Conservation (phyloP, 352 stramenopile species). For the Globisporangium echinulatum region DNA sequence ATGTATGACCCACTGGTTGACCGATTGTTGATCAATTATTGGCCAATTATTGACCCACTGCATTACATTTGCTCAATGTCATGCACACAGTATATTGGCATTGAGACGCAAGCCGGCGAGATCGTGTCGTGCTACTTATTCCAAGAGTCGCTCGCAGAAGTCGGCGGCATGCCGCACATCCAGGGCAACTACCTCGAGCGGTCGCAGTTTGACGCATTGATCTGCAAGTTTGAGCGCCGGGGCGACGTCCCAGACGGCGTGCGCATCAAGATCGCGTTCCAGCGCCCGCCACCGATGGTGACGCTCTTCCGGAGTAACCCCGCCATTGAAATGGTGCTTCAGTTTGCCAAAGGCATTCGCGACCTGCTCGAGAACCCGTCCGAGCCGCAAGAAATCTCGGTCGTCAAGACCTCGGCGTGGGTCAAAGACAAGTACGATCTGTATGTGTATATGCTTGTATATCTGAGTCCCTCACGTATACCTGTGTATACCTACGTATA, state of each 20-base stretch:
- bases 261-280: conserved; percentile 81
- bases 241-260: conserved; percentile 70
- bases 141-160: conserved; percentile 78
- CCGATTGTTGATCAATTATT: too few species aligned
- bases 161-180: conserved; percentile 78
- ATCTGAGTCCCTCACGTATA: not conserved
- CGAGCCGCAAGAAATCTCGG: conserved; percentile 73
- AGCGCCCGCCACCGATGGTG: conserved; percentile 74
- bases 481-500: not conserved
- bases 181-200: conserved; percentile 72
- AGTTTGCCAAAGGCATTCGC: conserved; percentile 70
- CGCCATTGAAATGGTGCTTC: conserved; percentile 76
- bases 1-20: too few species aligned
- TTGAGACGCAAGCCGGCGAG: conserved; percentile 64
- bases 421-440: conserved; percentile 74
- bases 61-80: not conserved
- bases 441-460: not conserved
- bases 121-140: conserved; percentile 84
- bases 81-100: conserved; percentile 63
- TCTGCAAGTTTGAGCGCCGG: conserved; percentile 82
- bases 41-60: too few species aligned
- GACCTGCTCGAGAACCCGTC: conserved; percentile 75
- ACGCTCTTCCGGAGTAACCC: conserved; percentile 79
- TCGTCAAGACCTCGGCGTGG: conserved; percentile 77
- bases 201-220: conserved; percentile 78